Evolutionary conservation across 2,329 filamentous ascomycete genomes (phyloP).

Genomic region (Claviceps quebecensis): DNA sequence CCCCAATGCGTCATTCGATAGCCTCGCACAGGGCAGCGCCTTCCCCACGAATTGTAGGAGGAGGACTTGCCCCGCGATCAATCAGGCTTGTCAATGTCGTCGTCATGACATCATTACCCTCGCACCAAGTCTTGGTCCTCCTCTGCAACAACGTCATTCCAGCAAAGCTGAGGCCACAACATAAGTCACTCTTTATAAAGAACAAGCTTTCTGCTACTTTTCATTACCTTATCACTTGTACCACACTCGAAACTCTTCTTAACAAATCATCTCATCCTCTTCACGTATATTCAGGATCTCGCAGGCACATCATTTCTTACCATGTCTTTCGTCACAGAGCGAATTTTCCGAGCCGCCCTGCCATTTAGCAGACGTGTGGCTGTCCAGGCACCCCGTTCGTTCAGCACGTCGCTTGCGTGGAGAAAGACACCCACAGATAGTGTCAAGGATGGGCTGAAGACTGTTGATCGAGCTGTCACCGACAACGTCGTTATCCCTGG

Average conservation of each 20-base stretch:
- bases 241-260: too few species aligned
- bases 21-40: neutral
- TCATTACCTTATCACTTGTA: neutral
- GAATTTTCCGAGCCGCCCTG: constrained; percentile 28
- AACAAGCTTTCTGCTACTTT: neutral
- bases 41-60: constrained; percentile 4
- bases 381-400: constrained; percentile 30
- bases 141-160: neutral
- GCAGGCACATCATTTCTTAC: neutral
- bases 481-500: constrained; percentile 49
- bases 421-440: constrained; percentile 38
- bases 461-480: constrained; percentile 43
- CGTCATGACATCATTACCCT: constrained; percentile 6
- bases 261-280: neutral
- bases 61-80: constrained; percentile 6
- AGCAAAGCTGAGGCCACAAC: neutral
- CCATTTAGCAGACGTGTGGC: constrained; percentile 24
- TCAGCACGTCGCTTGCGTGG: constrained; percentile 31
- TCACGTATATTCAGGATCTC: neutral
- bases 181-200: neutral
- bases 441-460: constrained; percentile 46
- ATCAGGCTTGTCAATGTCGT: neutral
- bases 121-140: neutral
- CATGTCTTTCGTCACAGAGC: constrained; percentile 42
- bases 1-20: neutral